Percentiles rank a stretch among this genome's conserved stretches.
Evolutionary conservation across 2,329 filamentous ascomycete genomes (phyloP).

Genomic region (Colletotrichum ledebouriae): DNA sequence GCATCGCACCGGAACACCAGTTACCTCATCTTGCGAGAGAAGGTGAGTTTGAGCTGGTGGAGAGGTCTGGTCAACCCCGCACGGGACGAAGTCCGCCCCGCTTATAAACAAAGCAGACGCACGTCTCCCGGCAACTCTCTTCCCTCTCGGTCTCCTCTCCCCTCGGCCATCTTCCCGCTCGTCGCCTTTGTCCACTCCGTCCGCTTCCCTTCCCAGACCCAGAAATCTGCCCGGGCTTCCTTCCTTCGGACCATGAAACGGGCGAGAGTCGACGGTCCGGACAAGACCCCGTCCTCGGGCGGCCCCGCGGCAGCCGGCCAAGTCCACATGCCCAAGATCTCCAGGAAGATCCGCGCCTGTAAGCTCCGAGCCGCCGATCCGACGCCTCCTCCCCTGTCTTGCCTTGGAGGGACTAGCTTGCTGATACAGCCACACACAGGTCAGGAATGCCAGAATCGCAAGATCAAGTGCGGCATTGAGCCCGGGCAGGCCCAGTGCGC

Average conservation of each 20-base stretch:
- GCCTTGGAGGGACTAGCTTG: background rate
- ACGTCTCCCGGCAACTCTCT: constrained; percentile 20
- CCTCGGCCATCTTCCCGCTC: constrained; percentile 40
- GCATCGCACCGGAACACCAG: no score
- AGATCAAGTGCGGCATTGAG: constrained; percentile 67
- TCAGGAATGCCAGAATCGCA: constrained; percentile 64
- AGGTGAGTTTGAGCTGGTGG: constrained; percentile 25
- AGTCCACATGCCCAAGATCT: constrained; percentile 48
- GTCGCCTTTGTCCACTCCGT: constrained; percentile 33
- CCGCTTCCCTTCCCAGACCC: constrained; percentile 31
- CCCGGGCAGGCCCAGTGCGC: constrained; percentile 59
- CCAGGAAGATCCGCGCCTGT: constrained; percentile 51
- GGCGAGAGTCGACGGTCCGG: constrained; percentile 39
- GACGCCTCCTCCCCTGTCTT: background rate
- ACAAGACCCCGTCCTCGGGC: constrained; percentile 39
- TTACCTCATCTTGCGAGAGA: no score
- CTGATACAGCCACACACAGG: constrained; percentile 44
- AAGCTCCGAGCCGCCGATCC: constrained; percentile 39
- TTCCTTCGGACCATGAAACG: constrained; percentile 39
- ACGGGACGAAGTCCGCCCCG: constrained; percentile 42
- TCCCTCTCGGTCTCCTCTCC: constrained; percentile 37
- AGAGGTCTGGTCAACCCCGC: constrained; percentile 34
- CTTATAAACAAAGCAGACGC: constrained; percentile 41
- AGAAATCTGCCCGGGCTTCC: constrained; percentile 38
- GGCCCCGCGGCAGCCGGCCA: constrained; percentile 14